These are phyloP conservation scores for Fusarium sp. DNA, from an alignment of 2,329 filamentous ascomycete genomes.

Conservation along the genomic window DNA sequence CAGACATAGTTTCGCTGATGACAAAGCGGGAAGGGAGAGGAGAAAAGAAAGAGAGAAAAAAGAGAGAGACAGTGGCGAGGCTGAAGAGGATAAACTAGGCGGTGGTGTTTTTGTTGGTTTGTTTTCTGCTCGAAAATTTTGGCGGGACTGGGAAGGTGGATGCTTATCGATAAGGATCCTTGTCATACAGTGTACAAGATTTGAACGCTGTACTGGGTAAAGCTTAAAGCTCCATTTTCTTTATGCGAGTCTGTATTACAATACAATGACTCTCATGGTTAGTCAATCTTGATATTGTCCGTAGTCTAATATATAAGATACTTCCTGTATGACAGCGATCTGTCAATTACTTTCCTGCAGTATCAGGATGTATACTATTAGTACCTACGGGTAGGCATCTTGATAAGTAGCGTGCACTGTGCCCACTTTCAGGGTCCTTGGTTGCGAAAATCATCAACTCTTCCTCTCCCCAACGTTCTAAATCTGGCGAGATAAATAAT, in stretches of 20 bases:
- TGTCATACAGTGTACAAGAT: conserved; percentile 28
- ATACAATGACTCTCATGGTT: neutral
- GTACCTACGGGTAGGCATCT: neutral
- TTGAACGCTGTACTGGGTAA: neutral
- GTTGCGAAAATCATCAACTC: conserved; percentile 15
- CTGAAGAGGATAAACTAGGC: conserved; percentile 34
- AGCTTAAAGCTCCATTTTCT: neutral
- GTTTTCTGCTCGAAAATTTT: conserved; percentile 47
- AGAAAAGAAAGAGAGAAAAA: conserved; percentile 14
- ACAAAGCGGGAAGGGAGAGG: conserved; percentile 1
- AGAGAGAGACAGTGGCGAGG: conserved; percentile 35
- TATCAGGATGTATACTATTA: neutral
- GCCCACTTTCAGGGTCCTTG: conserved; percentile 37
- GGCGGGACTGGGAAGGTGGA: conserved; percentile 40
- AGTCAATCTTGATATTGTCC: no score
- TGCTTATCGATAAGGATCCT: conserved; percentile 52
- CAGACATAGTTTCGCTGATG: conserved; percentile 53
- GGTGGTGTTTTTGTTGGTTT: conserved; percentile 34
- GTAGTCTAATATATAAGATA: neutral
- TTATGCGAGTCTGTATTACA: neutral
- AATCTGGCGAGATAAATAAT: neutral
- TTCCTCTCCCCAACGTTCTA: neutral
- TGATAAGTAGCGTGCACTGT: conserved; percentile 31
- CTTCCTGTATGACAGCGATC: neutral
- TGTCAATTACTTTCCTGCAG: neutral